Evolutionary conservation across 2,329 filamentous ascomycete species (phyloP).

Genomic region (Podosphaera aphanis): DNA sequence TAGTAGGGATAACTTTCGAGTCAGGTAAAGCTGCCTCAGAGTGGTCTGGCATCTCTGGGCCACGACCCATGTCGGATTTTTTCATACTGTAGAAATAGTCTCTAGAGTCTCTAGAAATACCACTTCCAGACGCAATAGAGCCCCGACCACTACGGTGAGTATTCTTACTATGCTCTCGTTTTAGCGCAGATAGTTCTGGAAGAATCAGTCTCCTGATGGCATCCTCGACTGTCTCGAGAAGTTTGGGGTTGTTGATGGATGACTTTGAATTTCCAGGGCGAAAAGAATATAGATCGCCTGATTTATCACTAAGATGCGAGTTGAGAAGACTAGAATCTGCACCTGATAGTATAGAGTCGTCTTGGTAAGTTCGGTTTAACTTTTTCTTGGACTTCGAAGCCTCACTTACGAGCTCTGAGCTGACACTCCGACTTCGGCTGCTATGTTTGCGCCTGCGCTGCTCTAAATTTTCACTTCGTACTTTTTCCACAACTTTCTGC

Average conservation of each 20-base stretch:
- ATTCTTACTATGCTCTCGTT: conserved; percentile 66
- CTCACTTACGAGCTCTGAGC: conserved; percentile 21
- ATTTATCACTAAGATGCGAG: conserved; percentile 28
- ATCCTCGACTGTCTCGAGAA: conserved; percentile 51
- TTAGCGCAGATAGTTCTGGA: conserved; percentile 75
- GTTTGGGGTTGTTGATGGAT: conserved; percentile 47
- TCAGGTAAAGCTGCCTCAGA: conserved; percentile 37
- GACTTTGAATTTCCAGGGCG: conserved; percentile 32
- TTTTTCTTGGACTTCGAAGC: conserved; percentile 23
- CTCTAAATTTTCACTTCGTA: conserved; percentile 28
- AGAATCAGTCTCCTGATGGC: conserved; percentile 52
- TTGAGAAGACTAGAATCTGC: conserved; percentile 39
- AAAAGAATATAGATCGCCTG: conserved; percentile 32
- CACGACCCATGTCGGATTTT: conserved; percentile 20
- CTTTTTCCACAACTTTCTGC: conserved; percentile 45
- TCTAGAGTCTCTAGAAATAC: conserved; percentile 27
- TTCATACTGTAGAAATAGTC: conserved; percentile 10
- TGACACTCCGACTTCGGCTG: conserved; percentile 23
- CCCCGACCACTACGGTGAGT: conserved; percentile 33
- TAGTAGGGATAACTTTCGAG: conserved; percentile 30
- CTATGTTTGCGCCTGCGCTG: conserved; percentile 20
- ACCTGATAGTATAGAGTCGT: conserved; percentile 20
- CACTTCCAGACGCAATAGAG: conserved; percentile 33
- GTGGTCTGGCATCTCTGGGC: conserved; percentile 20
- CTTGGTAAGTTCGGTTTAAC: conserved; percentile 26